Evolutionary conservation across 2,329 filamentous ascomycete species (phyloP), one percentile per base, ranked within the genome.

Genomic region (Penicillium fuscoglaucum): DNA sequence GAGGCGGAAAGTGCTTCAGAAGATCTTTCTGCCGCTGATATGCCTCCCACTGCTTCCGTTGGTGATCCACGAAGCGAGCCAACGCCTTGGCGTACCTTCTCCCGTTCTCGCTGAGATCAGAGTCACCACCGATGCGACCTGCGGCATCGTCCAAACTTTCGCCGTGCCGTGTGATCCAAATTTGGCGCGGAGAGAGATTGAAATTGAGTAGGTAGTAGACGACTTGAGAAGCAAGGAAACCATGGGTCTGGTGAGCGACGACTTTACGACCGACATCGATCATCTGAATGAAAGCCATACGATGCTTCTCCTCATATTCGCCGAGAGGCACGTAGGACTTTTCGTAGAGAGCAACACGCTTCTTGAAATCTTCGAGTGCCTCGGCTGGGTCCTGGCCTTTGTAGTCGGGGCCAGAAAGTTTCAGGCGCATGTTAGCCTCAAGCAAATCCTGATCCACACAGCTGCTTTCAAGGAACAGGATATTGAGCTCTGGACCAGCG

Each of bases 101-200:
- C 19, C 95, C 95, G 51, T 90, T 88, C 40, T 88, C 85, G 15
- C 90, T 96, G 29, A 99, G 80, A 19, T 90, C 84, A 0, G 93
- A 93, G 73, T 99, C 89, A 45, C 95, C 95, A 41, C 95, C 95
- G 60, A 99, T 91, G 74, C 91, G 96, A 61, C 93, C 92, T 3
- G 87, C 82, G 58, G 90, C 83, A 71, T 99, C 97, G 73, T 99
- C 95, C 60, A 85, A 73, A 57, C 92, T 97, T 76, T 97, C 90
- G 43, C 95, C 95, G 71, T 98, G 95, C 51, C 95, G 83, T 1
- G 95, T 98, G 71, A 99, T 96, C 95, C 95, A 99, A 60, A 99
- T 98, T 75, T 97, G 93, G 55, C 95, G 85, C 0, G 95, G 93
- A 0, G 93, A 91, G 17, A 99, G 84, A 68, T 99, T 98, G 82